phyloP scores from a whole-genome alignment of 2,329 filamentous ascomycete genomes.

The Fusarium nodosum region DNA sequence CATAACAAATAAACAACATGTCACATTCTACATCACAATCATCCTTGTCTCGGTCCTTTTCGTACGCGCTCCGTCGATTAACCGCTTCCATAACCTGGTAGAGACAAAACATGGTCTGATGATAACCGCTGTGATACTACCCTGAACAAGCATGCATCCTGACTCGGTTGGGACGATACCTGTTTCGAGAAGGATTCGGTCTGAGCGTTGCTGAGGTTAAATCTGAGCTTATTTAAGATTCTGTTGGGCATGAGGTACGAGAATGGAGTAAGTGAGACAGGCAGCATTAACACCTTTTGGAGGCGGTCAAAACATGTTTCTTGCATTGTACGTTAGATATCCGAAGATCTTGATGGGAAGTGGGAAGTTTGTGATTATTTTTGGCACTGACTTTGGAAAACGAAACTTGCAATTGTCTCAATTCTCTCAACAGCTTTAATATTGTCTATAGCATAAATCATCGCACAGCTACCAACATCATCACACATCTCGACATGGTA shows the following conservation, averaged over 20 bases:
- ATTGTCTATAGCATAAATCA: neutral
- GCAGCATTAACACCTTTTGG: neutral
- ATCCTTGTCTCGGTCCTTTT: neutral
- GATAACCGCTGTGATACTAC: neutral
- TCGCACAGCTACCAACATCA: neutral
- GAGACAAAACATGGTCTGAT: neutral
- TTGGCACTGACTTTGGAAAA: neutral
- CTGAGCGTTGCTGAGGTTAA: neutral
- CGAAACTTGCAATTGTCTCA: neutral
- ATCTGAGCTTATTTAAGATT: slow-evolving; percentile 1
- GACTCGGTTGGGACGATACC: neutral
- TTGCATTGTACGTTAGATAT: neutral
- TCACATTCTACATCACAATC: neutral
- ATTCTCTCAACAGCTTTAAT: too few species aligned
- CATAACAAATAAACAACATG: neutral
- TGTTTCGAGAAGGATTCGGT: slow-evolving; percentile 3
- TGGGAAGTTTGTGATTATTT: neutral
- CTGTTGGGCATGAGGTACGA: neutral
- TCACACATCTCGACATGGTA: neutral
- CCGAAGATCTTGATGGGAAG: neutral
- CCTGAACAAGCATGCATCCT: neutral
- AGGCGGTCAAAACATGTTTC: neutral
- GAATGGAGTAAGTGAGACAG: neutral
- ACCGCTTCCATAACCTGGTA: neutral
- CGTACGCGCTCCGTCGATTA: neutral